Conservation (phyloP, 1,284 basidiomycete genomes). For the Thecaphora frezii region DNA sequence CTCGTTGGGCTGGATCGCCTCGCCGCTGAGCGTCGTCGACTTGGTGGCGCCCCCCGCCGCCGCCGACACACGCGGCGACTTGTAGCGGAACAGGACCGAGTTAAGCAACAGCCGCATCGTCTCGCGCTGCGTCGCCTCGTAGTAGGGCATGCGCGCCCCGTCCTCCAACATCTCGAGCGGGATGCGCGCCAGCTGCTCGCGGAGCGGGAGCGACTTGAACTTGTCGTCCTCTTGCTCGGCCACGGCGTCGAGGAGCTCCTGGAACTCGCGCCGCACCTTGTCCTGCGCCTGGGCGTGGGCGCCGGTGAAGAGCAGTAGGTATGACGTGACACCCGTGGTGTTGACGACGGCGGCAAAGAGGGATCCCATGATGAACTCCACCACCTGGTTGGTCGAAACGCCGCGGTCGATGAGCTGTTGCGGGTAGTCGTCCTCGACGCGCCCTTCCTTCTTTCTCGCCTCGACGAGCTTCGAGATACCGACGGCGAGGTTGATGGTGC, state of each 20-base stretch:
- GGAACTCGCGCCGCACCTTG: conserved; percentile 21
- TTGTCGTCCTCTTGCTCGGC: conserved; percentile 25
- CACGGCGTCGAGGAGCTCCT: conserved; percentile 12
- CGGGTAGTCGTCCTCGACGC: conserved; percentile 32
- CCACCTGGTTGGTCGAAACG: conserved; percentile 11
- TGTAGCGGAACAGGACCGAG: conserved; percentile 30
- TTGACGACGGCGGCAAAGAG: conserved; percentile 47
- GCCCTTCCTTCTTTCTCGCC: conserved; percentile 20
- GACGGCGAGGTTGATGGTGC: conserved; percentile 30
- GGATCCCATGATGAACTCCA: conserved; percentile 31
- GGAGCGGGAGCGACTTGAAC: conserved; percentile 19
- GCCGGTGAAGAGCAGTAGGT: conserved; percentile 19
- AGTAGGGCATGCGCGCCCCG: conserved; percentile 8
- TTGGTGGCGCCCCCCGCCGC: conserved; percentile 12
- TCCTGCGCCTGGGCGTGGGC: conserved; percentile 10
- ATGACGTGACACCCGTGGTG: conserved; percentile 32
- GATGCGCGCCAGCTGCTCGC: conserved; percentile 17
- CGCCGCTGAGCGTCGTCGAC: conserved; percentile 15
- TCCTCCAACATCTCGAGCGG: background rate
- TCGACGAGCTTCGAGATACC: conserved; percentile 21
- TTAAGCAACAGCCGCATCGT: conserved; percentile 35
- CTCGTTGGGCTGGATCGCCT: conserved; percentile 17
- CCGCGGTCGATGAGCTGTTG: conserved; percentile 35
- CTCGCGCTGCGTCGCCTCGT: conserved; percentile 26
- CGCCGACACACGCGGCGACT: no score